Base-by-base conservation (phyloP, 192 early-diverging fungal species). In the Coemansia sp. region DNA sequence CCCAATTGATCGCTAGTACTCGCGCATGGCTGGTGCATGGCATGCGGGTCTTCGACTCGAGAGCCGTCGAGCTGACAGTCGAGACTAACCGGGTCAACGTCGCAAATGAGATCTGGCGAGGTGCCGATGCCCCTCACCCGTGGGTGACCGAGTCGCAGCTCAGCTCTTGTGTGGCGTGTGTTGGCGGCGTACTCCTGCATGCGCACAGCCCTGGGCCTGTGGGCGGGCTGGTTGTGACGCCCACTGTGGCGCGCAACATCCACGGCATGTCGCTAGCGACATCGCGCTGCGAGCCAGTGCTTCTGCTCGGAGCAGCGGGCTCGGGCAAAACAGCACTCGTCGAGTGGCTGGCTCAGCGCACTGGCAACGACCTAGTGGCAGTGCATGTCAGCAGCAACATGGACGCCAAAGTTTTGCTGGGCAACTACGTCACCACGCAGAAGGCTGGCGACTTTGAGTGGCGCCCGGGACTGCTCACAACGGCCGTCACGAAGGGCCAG, bases 351-450 rank as follows among this genome's bases (percentile, higher is more conserved):
- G 95, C 94, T 1, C 73, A 74, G 68, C 84, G 90, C 63, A 88
- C 89, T n/a, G 93, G 94, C 27, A 87, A 89, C 58, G 91, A 92
- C 71, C 86, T 98, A 6, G 85, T 98, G 39, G 95, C 95, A 71
- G 91, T 98, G 52, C 98, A 98, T 78, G 81, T 99, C 66, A 95
- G 96, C 62, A 95, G 97, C 87, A 95, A 95, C 72, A 95, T 97
- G 18, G 97, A 98, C 71, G 89, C 92, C 50, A 99, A 98, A 83
- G 90, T 94, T 18, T 84, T 99, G 22, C 78, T 99, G 24, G 98
- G 98, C 64, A 98, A 93, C 57, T 98, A 99, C 77, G 90, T 98
- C 9, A 92, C 94, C 20, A 94, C 95, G 44, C 88, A 93, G 18
- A 90, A 88, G 13, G 97, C 98, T 5, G 97, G 96, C 69, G 85